Evolutionary conservation across 305 asterid genomes (phyloP), one percentile per base, ranked within the genome.

Genomic region (Solanum hybrid): DNA sequence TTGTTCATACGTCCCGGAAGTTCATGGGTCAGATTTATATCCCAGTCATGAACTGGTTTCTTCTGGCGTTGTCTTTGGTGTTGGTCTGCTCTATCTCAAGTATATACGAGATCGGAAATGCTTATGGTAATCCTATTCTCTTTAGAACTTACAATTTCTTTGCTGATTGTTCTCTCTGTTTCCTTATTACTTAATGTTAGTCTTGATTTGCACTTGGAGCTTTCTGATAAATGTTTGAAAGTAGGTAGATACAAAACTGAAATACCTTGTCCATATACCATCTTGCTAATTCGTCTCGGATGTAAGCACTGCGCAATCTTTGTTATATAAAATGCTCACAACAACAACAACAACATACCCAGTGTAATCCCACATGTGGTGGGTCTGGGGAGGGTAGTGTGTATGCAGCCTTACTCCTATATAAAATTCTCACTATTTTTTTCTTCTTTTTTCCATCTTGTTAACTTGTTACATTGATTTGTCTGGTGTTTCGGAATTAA

Each of bases 11-110:
- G 86, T 98, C 99, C 27, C 95, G 98, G 89, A 98, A 97, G 86
- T 97, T 98, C 94, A 97, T 96, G 99, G 99, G 99, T 88, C 99
- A 98, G 91, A 98, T 98, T 89, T 98, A 98, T 88, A 98, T 98
- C 90, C 99, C 99, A 60, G 98, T 93, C 93, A 96, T 98, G 98
- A 98, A 98, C 92, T 98, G 99, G 99, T 96, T 98, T 93, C 93
- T 98, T 60, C 96, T 98, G 93, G 97, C 90, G 35, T 92, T 95
- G 22, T 95, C 99, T 6, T 92, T 98, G 93, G 93, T 97, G 89
- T 90, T 98, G 82, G 99, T 98, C 92, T 97, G 99, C 95, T 94
- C 96, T 72, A 98, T 98, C 93, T 95, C 99, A 90, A 98, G 94
- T 91, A 95, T 95, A 89, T 96, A 98, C 87, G 99, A 98, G 96